Evolutionary conservation across 306 rosid species (phyloP), one percentile per base, ranked within the genome.

Genomic region (Albizia julibrissin): DNA sequence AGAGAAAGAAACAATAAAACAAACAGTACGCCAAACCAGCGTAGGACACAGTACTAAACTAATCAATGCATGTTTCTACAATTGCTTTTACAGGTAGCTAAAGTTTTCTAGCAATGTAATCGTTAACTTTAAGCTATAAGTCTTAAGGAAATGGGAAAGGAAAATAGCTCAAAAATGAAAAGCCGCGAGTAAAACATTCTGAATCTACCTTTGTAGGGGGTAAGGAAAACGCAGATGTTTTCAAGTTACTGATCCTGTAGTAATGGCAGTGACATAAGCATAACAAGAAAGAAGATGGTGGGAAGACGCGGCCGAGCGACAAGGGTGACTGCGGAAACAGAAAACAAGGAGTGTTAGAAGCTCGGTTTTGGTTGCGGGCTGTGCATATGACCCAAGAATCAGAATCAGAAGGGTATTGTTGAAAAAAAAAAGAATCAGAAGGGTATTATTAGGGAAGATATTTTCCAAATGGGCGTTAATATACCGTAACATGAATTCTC

Each of bases 261-360:
- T 19, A 39, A 21, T 33, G 81, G 22, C 18, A 74, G 26, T 61
- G 59, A 74, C 15, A 16, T 33, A 67, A 16, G 72, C 40, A 15
- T 12, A 26, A 59, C 54, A 24, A 19, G 52, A 22, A 46, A 39
- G 49, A 10, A 24, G 22, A 27, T 66, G 74, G 59, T 54, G 68
- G 73, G 75, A 15, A 34, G 69, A 84, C 69, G 87, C 86, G 84
- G 86, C 84, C 80, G 49, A 64, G 71, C 27, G 84, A 54, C 66
- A 15, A 40, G 10, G 31, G 73, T 33, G 26, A 77, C 65, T 8
- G 13, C 43, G 8, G 16, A 58, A 18, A 39, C 22, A 19, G 40
- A 77, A 7, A 8, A 44, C 1, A 26, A 37, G 6, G 34, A 61
- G 18, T 10, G 16, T 1, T 18, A 18, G 10, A 76, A 22, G 13